phyloP scores from a whole-genome alignment of 2,329 filamentous ascomycete species.

The Ramularia collo-cygni region DNA sequence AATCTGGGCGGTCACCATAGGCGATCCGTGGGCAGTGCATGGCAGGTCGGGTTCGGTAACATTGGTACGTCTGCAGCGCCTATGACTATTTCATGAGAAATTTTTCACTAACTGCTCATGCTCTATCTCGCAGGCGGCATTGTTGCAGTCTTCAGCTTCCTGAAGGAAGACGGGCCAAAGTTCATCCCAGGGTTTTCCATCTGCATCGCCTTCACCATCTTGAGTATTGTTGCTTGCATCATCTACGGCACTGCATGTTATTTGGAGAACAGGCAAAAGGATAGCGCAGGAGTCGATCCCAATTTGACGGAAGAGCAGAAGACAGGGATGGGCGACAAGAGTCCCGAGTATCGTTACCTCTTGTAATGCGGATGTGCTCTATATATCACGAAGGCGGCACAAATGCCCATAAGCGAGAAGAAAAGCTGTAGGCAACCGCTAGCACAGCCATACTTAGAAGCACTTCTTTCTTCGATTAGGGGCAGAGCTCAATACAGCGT shows the following conservation, averaged over 20 bases:
- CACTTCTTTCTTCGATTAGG: too few relatives aligned
- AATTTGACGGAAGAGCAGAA: conserved; percentile 56
- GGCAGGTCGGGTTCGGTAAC: conserved; percentile 36
- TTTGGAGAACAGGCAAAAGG: conserved; percentile 55
- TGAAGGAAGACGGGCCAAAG: conserved; percentile 54
- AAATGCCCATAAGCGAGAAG: too few relatives aligned
- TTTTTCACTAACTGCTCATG: too few relatives aligned
- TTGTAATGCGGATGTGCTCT: too few relatives aligned
- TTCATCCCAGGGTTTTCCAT: conserved; percentile 72
- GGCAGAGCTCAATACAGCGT: too few relatives aligned
- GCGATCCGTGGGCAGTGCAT: conserved; percentile 42
- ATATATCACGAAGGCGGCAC: too few relatives aligned
- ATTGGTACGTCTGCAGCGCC: too few relatives aligned
- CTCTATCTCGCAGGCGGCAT: conserved; percentile 48
- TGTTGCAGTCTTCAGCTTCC: conserved; percentile 46
- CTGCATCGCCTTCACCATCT: conserved; percentile 63
- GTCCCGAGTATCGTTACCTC: conserved; percentile 54
- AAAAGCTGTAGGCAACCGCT: too few relatives aligned
- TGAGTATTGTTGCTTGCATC: conserved; percentile 57
- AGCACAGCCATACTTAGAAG: too few relatives aligned
- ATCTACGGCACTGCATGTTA: conserved; percentile 55
- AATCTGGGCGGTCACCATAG: conserved; percentile 47
- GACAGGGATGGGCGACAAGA: conserved; percentile 53
- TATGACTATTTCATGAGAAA: too few relatives aligned
- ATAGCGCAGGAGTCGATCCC: conserved; percentile 40